Evolutionary conservation across 805 yeast genomes (phyloP), one percentile per base, ranked within the genome.

Genomic region (Kodamaea laetipori): DNA sequence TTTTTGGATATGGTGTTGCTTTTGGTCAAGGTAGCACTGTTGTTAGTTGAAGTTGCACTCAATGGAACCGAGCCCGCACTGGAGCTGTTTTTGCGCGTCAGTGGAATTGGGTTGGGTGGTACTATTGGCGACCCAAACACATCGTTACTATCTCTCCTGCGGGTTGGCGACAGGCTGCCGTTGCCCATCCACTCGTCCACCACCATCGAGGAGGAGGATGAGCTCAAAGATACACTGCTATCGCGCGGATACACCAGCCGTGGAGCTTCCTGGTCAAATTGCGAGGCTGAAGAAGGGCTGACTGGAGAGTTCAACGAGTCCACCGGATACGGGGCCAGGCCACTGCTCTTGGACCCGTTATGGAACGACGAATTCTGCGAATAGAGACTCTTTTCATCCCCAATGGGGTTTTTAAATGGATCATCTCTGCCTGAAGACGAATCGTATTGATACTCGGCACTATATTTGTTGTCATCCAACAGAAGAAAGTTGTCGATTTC

Each of bases 401-500:
- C 39, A 9, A 26, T 13, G 6, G 35, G 21, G 35, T 33, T 17
- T 16, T 24, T 25, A 35, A 34, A 37, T 6, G 40, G 33, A 13
- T 41, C 35, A 6, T 40, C 23, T 24, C n/a, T 24, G 6, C 33
- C 18, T 8, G 44, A 27, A 7, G 35, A 23, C 2, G 34, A 30
- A 13, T 38, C 35, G 35, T 39, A 25, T 12, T 31, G 18, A 23
- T 33, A 32, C 15, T 31, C 33, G 15, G 10, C 32, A 25, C 37
- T 41, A 26, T 28, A 16, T 24, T 19, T 39, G 12, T 40, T 32
- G n/a, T 44, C 40, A 9, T 45, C 50, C 5, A 43, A n/a, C 24
- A 33, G 40, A 41, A 49, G 37, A 36, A 57, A 50, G 27, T 49
- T 51, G 38, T 51, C 61, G 26, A 61, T 57, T 39, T 61, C 64